Evolutionary conservation across 768 basidiomycete genomes (phyloP), one percentile per base, ranked within the genome.

Genomic region (Auricularia cornea): DNA sequence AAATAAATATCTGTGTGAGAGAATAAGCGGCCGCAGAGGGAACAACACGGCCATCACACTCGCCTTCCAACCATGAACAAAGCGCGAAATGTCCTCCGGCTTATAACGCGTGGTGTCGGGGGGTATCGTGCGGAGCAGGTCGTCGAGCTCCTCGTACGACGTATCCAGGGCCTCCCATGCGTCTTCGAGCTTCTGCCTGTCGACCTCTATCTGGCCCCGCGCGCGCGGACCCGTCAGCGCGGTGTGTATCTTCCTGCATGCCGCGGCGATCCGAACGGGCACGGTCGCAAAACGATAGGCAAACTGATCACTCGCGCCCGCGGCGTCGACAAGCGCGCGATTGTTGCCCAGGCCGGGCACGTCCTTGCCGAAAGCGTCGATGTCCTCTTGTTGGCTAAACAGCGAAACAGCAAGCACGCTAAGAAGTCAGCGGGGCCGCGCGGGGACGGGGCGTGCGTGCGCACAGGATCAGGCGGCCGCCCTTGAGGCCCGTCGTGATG

Each of bases 21-120:
- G 60, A 44, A 56, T 59, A 63, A 62, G 57, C 23, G 56, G 23
- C 32, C 12, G 8, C 3, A 23, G 29, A 35, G 18, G 14, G 18
- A 23, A 16, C 40, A 38, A 14, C 10, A 40, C 31, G 35, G 12
- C 54, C 23, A 38, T 44, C 44, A 35, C 4, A 5, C 83, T 67
- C 70, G 93, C 88, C 82, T 91, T 89, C 93, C 94, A 96, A 35
- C 88, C 86, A 69, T 89, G 86, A 54, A 88, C 86, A 71, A 90
- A 94, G 63, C 87, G 74, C 61, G 84, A 81, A 35, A 83, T 73
- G 61, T 87, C 85, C 66, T 84, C 83, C 6, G 73, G 70, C 11
- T 80, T 33, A 82, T 65, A 29, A 74, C 62, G 31, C 67, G 71
- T 31, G 70, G 68, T 33, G 72, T 71, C 75, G 38, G 75, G 70